phyloP scores from a whole-genome alignment of 768 basidiomycete species.

The Ephemerocybe angulata region DNA sequence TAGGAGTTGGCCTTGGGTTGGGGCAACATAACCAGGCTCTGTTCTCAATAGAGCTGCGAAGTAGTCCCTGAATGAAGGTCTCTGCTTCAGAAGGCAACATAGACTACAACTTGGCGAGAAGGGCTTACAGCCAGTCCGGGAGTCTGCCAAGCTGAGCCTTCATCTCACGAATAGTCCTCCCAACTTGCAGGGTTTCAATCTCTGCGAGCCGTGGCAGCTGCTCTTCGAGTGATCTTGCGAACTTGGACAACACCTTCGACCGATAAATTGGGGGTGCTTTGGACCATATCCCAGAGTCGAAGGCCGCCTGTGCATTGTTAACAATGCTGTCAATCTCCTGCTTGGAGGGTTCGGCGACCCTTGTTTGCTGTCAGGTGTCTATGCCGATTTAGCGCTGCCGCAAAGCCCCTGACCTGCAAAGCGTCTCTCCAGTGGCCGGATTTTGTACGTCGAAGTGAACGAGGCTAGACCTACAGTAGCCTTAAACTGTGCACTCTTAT shows the following conservation, averaged over 20 bases:
- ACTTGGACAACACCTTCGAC: conserved; percentile 58
- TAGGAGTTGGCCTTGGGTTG: conserved; percentile 73
- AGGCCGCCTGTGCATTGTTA: conserved; percentile 50
- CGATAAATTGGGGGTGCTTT: conserved; percentile 53
- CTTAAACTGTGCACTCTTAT: background rate
- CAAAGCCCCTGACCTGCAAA: conserved; percentile 49
- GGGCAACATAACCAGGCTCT: conserved; percentile 64
- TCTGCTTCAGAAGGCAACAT: background rate
- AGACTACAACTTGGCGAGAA: conserved; percentile 4
- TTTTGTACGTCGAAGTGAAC: conserved; percentile 54
- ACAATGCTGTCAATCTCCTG: conserved; percentile 53
- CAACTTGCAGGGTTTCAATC: conserved; percentile 74
- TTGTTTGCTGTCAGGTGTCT: too few relatives aligned
- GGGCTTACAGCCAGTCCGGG: conserved; percentile 80
- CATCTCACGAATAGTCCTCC: conserved; percentile 83
- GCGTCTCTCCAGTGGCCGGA: conserved; percentile 61
- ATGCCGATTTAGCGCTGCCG: background rate
- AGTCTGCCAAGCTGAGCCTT: conserved; percentile 69
- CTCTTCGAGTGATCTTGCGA: conserved; percentile 61
- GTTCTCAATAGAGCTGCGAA: conserved; percentile 74
- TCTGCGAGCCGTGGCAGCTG: conserved; percentile 55
- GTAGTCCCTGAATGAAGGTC: conserved; percentile 52
- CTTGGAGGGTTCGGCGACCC: conserved; percentile 52
- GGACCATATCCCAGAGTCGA: conserved; percentile 72
- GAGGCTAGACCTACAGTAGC: background rate